Evolutionary conservation across 2,329 filamentous ascomycete genomes (phyloP).

Genomic region (Monosporascus sp.): DNA sequence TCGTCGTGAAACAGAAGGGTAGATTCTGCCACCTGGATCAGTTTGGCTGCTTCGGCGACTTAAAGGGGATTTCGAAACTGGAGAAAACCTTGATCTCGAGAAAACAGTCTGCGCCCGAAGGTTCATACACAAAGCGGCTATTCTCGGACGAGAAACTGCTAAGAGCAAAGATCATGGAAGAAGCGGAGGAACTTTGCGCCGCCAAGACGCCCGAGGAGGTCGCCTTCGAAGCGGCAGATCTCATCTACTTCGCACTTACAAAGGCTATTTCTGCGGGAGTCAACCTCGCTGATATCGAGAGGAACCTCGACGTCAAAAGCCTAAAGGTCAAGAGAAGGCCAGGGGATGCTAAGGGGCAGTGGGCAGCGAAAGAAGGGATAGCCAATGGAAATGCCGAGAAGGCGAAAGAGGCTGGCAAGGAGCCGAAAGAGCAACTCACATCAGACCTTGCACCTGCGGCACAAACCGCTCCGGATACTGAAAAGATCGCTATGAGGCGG

Average conservation of each 20-base stretch:
- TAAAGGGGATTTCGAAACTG: conserved; percentile 73
- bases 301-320: conserved; percentile 88
- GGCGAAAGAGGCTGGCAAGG: conserved; percentile 29
- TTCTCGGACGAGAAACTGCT: conserved; percentile 90
- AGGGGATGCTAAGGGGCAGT: conserved; percentile 91
- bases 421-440: conserved; percentile 26
- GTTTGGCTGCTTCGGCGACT: conserved; percentile 84
- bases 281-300: conserved; percentile 81
- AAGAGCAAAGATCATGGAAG: conserved; percentile 96
- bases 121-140: conserved; percentile 88
- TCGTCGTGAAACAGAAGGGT: conserved; percentile 84
- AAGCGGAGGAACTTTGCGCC: conserved; percentile 90
- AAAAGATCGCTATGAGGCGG: conserved; percentile 76
- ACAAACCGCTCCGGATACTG: conserved; percentile 30
- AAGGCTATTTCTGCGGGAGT: conserved; percentile 84
- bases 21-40: conserved; percentile 93
- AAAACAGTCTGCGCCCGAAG: conserved; percentile 75
- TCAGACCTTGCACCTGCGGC: conserved; percentile 35
- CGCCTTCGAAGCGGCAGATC: conserved; percentile 89
- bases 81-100: conserved; percentile 82
- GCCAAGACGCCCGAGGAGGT: conserved; percentile 77
- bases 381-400: conserved; percentile 29
- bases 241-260: conserved; percentile 92
- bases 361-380: conserved; percentile 78
- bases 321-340: conserved; percentile 90